Conservation (phyloP, 2,329 filamentous ascomycete genomes). For the Chaetomium sp. region DNA sequence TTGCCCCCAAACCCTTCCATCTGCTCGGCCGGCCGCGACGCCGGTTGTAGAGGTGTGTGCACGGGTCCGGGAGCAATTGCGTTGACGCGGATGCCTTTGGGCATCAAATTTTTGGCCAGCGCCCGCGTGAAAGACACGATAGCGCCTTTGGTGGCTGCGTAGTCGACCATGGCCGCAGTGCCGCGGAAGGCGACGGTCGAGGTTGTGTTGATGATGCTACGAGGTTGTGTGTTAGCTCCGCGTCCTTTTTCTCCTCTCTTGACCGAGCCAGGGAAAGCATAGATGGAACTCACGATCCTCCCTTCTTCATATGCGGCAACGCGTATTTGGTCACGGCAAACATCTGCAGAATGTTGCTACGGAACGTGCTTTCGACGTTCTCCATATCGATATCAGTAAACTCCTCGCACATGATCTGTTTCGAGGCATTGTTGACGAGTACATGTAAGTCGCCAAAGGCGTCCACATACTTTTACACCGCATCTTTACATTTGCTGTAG, state of each 20-base stretch:
- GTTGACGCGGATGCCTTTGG: conserved; percentile 52
- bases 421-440: conserved; percentile 54
- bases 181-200: conserved; percentile 50
- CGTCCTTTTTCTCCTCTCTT: too few relatives aligned
- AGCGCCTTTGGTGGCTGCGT: conserved; percentile 51
- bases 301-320: conserved; percentile 47
- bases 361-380: conserved; percentile 49
- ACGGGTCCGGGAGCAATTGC: conserved; percentile 38
- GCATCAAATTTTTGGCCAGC: conserved; percentile 45
- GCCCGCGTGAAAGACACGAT: conserved; percentile 50
- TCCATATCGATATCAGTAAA: conserved; percentile 49
- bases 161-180: conserved; percentile 45
- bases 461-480: conserved; percentile 48
- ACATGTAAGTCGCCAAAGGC: conserved; percentile 41
- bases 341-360: conserved; percentile 50
- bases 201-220: conserved; percentile 48
- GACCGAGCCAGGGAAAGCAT: too few relatives aligned
- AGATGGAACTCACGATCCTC: conserved; percentile 29
- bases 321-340: conserved; percentile 54
- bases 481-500: conserved; percentile 42
- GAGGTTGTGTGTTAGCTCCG: neutral
- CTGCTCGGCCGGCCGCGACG: conserved; percentile 36
- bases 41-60: conserved; percentile 39
- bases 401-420: conserved; percentile 48
- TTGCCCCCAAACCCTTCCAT: conserved; percentile 39